Percentiles rank a stretch among this genome's conserved stretches.
phyloP scores from a whole-genome alignment of 805 yeast species.

The Metschnikowia lachancei region DNA sequence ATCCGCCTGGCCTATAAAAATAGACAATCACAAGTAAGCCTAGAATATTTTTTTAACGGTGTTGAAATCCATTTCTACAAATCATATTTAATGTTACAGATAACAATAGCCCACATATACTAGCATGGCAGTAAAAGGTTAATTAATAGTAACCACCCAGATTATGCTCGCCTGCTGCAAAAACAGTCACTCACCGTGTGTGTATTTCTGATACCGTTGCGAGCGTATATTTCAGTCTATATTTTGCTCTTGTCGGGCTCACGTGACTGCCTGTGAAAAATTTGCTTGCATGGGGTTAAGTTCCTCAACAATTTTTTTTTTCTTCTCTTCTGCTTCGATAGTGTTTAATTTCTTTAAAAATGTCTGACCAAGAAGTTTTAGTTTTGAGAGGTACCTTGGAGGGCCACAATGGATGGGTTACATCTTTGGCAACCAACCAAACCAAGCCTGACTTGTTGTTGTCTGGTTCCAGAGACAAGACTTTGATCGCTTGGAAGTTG shows the following conservation, averaged over 20 bases:
- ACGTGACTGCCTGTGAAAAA: conserved; percentile 21
- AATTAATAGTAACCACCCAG: no score
- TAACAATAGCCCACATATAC: no score
- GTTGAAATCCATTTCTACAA: no score
- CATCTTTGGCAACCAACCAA: conserved; percentile 96
- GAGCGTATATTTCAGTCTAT: conserved; percentile 28
- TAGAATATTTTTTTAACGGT: no score
- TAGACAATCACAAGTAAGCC: no score
- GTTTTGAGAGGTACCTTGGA: conserved; percentile 99
- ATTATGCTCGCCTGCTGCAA: conserved; percentile 19
- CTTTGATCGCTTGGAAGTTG: conserved; percentile 97
- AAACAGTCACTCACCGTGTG: conserved; percentile 38
- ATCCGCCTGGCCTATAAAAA: no score
- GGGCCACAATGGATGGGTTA: conserved; percentile 87
- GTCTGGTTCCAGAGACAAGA: conserved; percentile 98
- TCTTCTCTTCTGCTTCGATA: conserved; percentile 3
- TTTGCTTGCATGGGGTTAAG: conserved; percentile 5
- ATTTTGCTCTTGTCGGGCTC: not conserved
- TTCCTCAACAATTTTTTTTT: conserved; percentile 10
- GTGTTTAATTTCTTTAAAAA: conserved; percentile 24
- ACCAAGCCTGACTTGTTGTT: conserved; percentile 97
- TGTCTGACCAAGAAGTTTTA: conserved; percentile 92
- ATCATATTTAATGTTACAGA: no score
- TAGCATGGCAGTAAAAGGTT: no score
- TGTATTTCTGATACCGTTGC: conserved; percentile 39